Conservation (phyloP, 1,139 yeast genomes). For the Meyerozyma athensensis region DNA sequence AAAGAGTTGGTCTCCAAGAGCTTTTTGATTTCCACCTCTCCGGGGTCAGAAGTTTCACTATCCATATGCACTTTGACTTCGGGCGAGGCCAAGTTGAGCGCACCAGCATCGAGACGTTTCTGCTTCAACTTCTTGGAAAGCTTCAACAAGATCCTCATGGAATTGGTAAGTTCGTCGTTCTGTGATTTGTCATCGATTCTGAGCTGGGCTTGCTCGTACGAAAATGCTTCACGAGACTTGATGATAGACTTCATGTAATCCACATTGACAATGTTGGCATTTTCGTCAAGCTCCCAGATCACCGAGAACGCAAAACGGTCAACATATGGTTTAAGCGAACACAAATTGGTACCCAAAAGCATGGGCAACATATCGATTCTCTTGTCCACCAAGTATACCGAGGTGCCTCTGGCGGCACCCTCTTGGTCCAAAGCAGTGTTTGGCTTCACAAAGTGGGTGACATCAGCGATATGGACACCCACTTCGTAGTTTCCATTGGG, state of each 20-base stretch:
- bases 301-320: constrained; percentile 96
- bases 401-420: constrained; percentile 96
- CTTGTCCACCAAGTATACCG: constrained; percentile 96
- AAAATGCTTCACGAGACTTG: constrained; percentile 88
- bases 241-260: constrained; percentile 85
- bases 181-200: constrained; percentile 80
- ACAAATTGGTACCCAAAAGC: constrained; percentile 90
- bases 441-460: constrained; percentile 93
- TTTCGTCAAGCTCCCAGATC: constrained; percentile 86
- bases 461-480: constrained; percentile 99
- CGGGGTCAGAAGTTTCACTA: constrained; percentile 94
- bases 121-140: constrained; percentile 83
- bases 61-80: constrained; percentile 98
- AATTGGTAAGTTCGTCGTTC: constrained; percentile 79
- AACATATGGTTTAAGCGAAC: constrained; percentile 92
- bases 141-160: constrained; percentile 76
- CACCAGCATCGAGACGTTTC: constrained; percentile 89
- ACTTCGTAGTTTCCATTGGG: constrained; percentile 95
- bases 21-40: constrained; percentile 89
- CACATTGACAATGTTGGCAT: constrained; percentile 82
- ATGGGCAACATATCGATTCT: constrained; percentile 98
- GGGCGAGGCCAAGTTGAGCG: constrained; percentile 93
- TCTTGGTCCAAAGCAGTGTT: constrained; percentile 90
- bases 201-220: constrained; percentile 89
- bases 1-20: constrained; percentile 86